Conservation (phyloP, 805 yeast genomes). For the Teunomyces tritomae region DNA sequence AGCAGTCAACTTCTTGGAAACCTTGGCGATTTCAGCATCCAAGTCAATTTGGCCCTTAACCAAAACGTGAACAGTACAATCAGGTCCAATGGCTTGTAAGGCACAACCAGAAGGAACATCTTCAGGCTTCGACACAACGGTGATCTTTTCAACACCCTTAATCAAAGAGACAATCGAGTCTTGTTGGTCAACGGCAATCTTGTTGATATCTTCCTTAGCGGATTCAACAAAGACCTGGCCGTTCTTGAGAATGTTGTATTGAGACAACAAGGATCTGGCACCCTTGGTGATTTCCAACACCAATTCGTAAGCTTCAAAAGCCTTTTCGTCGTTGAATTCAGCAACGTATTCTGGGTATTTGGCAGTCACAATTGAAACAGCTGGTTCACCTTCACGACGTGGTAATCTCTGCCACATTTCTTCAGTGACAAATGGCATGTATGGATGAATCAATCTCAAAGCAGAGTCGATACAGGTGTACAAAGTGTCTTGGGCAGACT, state of each 20-base stretch:
- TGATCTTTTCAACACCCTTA: slow-evolving; percentile 79
- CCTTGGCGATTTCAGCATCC: slow-evolving; percentile 86
- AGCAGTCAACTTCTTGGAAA: slow-evolving; percentile 69
- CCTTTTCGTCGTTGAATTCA: slow-evolving; percentile 59
- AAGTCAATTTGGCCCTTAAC: slow-evolving; percentile 94
- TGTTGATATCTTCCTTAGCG: slow-evolving; percentile 43
- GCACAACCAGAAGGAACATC: slow-evolving; percentile 90
- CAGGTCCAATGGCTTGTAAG: slow-evolving; percentile 74
- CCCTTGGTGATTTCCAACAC: slow-evolving; percentile 84
- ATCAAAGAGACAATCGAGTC: slow-evolving; percentile 88
- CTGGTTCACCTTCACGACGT: slow-evolving; percentile 68
- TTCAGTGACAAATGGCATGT: slow-evolving; percentile 96
- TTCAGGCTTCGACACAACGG: slow-evolving; percentile 52
- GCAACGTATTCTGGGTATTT: slow-evolving; percentile 66
- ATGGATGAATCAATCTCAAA: slow-evolving; percentile 89
- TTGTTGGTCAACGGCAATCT: slow-evolving; percentile 65
- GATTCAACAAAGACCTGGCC: slow-evolving; percentile 84
- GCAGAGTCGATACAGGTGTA: slow-evolving; percentile 93
- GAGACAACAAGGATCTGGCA: slow-evolving; percentile 88
- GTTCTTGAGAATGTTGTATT: slow-evolving; percentile 83
- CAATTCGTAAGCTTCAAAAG: slow-evolving; percentile 76
- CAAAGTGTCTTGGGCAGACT: slow-evolving; percentile 90
- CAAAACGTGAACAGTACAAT: slow-evolving; percentile 80
- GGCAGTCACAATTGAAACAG: slow-evolving; percentile 75
- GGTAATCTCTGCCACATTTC: slow-evolving; percentile 99